These are phyloP conservation scores for Medicago ruthenica DNA, from an alignment of 306 rosid genomes.

Conservation along the genomic window DNA sequence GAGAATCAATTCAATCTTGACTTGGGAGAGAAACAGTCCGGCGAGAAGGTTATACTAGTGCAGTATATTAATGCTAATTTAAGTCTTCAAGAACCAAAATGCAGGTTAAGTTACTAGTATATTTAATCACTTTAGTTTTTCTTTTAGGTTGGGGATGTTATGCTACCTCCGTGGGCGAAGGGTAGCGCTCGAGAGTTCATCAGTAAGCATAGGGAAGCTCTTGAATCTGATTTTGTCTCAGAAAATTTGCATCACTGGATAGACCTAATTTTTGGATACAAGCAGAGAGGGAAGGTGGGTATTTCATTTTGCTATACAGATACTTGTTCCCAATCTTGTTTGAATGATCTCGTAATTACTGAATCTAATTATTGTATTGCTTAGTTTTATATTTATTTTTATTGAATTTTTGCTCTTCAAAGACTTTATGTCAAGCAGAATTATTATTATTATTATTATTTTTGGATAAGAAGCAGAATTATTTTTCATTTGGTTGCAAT, in stretches of 20 bases:
- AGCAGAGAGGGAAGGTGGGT: conserved; percentile 99
- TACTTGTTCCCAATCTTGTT: conserved; percentile 14
- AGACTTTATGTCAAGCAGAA: too few relatives aligned
- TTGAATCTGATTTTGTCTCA: conserved; percentile 91
- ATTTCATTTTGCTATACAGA: conserved; percentile 33
- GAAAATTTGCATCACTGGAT: conserved; percentile 99
- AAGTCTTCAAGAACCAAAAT: conserved; percentile 31
- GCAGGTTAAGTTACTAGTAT: conserved; percentile 31
- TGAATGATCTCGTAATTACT: conserved; percentile 36
- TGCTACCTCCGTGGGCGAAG: conserved; percentile 96
- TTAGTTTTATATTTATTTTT: not conserved
- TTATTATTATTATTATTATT: too few relatives aligned
- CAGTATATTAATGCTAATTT: conserved; percentile 22
- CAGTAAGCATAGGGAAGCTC: conserved; percentile 96
- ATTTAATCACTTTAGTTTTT: conserved; percentile 33
- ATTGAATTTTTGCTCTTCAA: conserved; percentile 14
- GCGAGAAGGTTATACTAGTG: conserved; percentile 83
- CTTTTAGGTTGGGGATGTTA: conserved; percentile 87
- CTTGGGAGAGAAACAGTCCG: conserved; percentile 99
- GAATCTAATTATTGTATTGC: not conserved
- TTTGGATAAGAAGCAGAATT: too few relatives aligned
- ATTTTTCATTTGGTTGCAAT: too few relatives aligned
- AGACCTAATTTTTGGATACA: conserved; percentile 95
- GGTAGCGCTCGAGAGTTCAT: conserved; percentile 95
- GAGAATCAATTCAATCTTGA: conserved; percentile 90